phyloP scores from a whole-genome alignment of 805 yeast genomes.

The Jamesozyma hellenica region DNA sequence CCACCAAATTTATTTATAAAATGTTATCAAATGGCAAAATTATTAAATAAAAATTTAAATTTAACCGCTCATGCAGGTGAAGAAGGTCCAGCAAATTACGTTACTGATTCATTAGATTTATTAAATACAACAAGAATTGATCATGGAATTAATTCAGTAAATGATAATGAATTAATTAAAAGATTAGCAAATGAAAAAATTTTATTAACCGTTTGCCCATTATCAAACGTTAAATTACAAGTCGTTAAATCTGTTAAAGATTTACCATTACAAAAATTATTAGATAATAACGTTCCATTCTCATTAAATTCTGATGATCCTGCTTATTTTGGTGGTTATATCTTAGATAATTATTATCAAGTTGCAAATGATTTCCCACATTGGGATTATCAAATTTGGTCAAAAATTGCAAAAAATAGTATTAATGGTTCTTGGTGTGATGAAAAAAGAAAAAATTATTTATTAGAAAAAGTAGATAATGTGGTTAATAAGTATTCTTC shows the following conservation, averaged over 20 bases:
- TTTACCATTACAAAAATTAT: conserved; percentile 52
- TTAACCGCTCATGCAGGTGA: conserved; percentile 87
- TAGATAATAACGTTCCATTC: conserved; percentile 57
- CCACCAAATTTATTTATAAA: conserved; percentile 63
- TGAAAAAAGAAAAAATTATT: conserved; percentile 42
- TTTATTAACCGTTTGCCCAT: conserved; percentile 65
- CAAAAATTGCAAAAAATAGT: conserved; percentile 49
- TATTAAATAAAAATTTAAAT: conserved; percentile 42
- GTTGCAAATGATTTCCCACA: conserved; percentile 56
- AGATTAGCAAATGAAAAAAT: conserved; percentile 47
- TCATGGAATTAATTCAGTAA: conserved; percentile 63
- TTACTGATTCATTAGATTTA: conserved; percentile 45
- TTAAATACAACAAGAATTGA: conserved; percentile 63
- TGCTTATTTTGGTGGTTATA: conserved; percentile 79
- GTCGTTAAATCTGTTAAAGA: conserved; percentile 60
- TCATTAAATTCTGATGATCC: conserved; percentile 74
- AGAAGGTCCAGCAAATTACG: conserved; percentile 72
- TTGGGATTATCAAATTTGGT: conserved; percentile 53
- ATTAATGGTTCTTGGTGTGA: conserved; percentile 68
- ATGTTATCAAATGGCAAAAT: conserved; percentile 44
- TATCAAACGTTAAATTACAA: conserved; percentile 65
- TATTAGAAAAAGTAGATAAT: conserved; percentile 36
- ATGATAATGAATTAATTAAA: conserved; percentile 44
- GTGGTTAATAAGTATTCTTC: conserved; percentile 16
- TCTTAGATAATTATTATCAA: conserved; percentile 60